Percentiles rank a stretch among this genome's conserved stretches.
phyloP scores from a whole-genome alignment of 139 green algal species.

The Chlorella sp. region DNA sequence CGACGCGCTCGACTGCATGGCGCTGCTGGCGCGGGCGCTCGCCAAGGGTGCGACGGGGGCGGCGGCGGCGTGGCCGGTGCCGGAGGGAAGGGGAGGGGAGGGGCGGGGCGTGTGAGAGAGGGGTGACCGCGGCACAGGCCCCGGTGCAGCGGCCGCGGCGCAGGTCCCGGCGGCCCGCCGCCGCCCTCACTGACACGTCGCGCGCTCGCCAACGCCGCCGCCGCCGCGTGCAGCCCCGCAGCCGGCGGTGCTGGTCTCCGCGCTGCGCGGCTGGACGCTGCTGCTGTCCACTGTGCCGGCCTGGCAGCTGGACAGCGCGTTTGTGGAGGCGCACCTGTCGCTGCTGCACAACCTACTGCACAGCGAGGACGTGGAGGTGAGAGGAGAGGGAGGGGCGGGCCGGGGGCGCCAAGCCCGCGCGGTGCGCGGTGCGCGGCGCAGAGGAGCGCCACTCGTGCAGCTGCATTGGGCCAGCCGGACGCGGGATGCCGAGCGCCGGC shows the following conservation, averaged over 20 bases:
- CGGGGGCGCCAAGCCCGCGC: too few species aligned
- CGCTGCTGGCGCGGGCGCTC: slow-evolving; percentile 45
- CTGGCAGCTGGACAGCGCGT: slow-evolving; percentile 14
- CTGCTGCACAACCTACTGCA: slow-evolving; percentile 47
- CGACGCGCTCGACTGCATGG: slow-evolving; percentile 45
- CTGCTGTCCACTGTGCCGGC: slow-evolving; percentile 61
- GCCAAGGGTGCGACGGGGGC: slow-evolving; percentile 32
- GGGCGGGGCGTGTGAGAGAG: too few species aligned
- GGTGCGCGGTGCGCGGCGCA: too few species aligned
- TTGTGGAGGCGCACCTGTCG: slow-evolving; percentile 46
- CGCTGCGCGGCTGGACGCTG: slow-evolving; percentile 66
- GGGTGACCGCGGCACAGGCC: too few species aligned
- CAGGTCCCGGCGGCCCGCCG: too few species aligned
- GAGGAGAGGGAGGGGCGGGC: slow-evolving; percentile 2
- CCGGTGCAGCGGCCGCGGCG: too few species aligned
- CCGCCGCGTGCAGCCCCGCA: too few species aligned
- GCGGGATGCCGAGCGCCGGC: too few species aligned
- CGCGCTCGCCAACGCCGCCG: too few species aligned
- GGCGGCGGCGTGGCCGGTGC: background rate
- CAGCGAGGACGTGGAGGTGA: slow-evolving; percentile 38
- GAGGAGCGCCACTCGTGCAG: too few species aligned
- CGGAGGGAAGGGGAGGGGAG: background rate
- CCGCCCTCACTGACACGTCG: too few species aligned
- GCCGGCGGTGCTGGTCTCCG: slow-evolving; percentile 28
- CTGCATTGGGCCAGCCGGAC: too few species aligned